Base-by-base conservation (phyloP, 306 rosid species). In the Castanea sativa region DNA sequence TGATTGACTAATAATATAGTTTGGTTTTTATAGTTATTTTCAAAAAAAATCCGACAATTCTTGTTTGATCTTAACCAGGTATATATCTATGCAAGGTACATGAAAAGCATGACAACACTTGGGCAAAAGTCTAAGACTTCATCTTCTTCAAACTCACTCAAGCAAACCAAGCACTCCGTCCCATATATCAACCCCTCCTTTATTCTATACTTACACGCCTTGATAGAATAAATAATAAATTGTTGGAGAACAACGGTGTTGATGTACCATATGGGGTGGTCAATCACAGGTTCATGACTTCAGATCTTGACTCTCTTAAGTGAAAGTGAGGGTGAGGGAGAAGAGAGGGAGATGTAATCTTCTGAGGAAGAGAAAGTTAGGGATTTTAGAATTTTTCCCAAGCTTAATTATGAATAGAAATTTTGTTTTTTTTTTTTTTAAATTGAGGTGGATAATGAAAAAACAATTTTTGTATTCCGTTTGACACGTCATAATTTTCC, bases 121-220 rank as follows among this genome's bases (percentile, higher is more conserved):
- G 1, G 97, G 96, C 78, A 94, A 86, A 6, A 94, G 78, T 63
- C 91, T 80, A 1, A 92, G 85, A 51, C 69, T 89, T 94, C 92
- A 6, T 87, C 90, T 16, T 90, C 84, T 83, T 87, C 81, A 69
- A 94, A 94, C 65, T 94, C 97, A 25, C 89, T 79, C 5, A 94
- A 76, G 76, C 98, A 94, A 77, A 94, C 92, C 38, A 96, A 87
- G 41, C 98, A 94, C 49, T 90, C 92, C 5, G 89, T 83, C 21
- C 89, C 91, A 7, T 90, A 94, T 5, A 88, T 75, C 41, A 94
- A 56, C 5, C 89, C 90, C 61, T 89, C 96, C 1, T 75, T 78
- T 78, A 85, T 90, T 30, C 61, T 77, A 76, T 88, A 88, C 41
- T 83, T 82, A 64, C 80, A 89, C 18, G 82, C 88, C 0, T 89